Base-by-base conservation (phyloP, 345 rosid genomes). In the Pistacia atlantica region DNA sequence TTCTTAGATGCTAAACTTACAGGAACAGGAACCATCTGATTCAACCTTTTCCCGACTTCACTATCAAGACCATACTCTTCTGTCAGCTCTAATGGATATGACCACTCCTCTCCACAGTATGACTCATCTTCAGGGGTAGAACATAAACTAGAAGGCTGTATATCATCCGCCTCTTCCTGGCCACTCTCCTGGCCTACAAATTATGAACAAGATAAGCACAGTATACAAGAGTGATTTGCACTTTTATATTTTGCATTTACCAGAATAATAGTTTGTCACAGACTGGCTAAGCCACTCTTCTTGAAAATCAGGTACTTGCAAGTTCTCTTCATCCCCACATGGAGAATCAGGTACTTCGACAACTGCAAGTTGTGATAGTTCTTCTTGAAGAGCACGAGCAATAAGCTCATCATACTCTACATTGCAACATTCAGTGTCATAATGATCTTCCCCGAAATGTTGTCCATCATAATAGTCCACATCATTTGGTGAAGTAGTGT, bases 21-120 rank as follows among this genome's bases (percentile, higher is more conserved):
- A n/a, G 90, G 95, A 69, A 90, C 85, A 38, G 91, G 84, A 82
- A 87, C 83, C 92, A 90, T 89, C 79, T 86, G 90, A 83, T 86
- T 85, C 67, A 90, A 80, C 86, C 87, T 79, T 80, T 87, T 87
- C 67, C 88, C 90, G 65, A 90, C 87, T 83, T 89, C 92, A 28
- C 83, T 86, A 69, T 87, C 87, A 67, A 73, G 70, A 70, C 84
- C 81, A 72, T 69, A 78, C 73, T 85, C 91, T 83, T 90, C 87
- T 5, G 79, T 72, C 68, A 82, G 69, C 78, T 84, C 89, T 67
- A 76, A 68, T 4, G 85, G 25, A 73, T 84, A 83, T 65, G 85
- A 82, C 90, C 85, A 82, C 59, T 86, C 89, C 59, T 79, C 90
- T 60, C 8, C 78, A 11, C 22, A 67, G 80, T 75, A 82, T 42